phyloP scores from a whole-genome alignment of 257 asterid genomes.

The Coffea canephora region DNA sequence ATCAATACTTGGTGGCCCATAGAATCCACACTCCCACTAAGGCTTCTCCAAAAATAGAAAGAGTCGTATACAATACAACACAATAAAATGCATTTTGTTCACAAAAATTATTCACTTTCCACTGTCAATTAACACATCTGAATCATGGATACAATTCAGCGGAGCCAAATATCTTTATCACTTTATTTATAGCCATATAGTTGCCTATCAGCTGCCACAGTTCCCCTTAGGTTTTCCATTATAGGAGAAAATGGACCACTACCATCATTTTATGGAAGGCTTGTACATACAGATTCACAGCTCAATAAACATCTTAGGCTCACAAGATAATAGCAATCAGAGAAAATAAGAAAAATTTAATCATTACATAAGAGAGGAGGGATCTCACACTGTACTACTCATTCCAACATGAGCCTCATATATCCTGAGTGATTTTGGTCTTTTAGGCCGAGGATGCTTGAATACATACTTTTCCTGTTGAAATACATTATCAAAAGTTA shows the following conservation, averaged over 20 bases:
- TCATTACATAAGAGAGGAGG: slow-evolving; percentile 29
- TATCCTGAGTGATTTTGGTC: slow-evolving; percentile 86
- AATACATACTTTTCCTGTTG: slow-evolving; percentile 72
- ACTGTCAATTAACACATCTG: not conserved
- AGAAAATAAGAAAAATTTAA: slow-evolving; percentile 11
- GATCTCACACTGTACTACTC: slow-evolving; percentile 89
- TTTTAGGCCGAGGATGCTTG: slow-evolving; percentile 83
- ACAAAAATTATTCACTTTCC: not conserved
- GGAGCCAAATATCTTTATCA: not conserved
- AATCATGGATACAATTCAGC: not conserved
- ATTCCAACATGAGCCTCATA: slow-evolving; percentile 95
- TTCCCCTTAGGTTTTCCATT: not conserved
- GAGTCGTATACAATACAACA: not conserved
- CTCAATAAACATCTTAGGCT: not conserved
- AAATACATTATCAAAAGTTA: slow-evolving; percentile 7
- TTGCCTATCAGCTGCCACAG: not conserved
- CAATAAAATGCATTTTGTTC: not conserved
- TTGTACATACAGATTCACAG: not conserved
- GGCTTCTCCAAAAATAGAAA: not conserved
- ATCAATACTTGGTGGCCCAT: not conserved
- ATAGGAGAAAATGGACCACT: not conserved
- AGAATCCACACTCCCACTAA: not conserved
- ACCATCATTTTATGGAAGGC: not conserved
- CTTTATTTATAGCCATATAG: not conserved
- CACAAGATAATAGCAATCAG: not conserved